Percentiles rank a stretch among this genome's conserved stretches.
Conservation (phyloP, 1,284 basidiomycete genomes). For the Trametes polyzona region DNA sequence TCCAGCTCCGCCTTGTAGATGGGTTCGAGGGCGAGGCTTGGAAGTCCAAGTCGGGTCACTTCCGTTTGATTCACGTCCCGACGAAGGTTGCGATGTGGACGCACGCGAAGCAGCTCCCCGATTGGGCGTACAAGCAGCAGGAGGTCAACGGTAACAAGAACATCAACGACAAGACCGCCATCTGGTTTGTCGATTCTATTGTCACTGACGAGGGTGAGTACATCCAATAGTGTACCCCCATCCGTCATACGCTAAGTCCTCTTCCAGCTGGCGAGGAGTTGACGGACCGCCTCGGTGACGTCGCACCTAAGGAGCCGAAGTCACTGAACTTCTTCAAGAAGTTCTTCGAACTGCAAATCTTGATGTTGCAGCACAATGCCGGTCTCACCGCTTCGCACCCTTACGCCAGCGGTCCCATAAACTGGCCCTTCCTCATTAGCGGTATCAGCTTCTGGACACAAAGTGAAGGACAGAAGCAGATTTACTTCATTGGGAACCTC, state of each 20-base stretch:
- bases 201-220: conserved; percentile 66
- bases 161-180: conserved; percentile 77
- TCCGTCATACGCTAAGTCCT: not conserved
- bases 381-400: conserved; percentile 95
- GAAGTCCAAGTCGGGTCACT: conserved; percentile 92
- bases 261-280: conserved; percentile 58
- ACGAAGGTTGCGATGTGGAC: conserved; percentile 97
- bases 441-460: conserved; percentile 99
- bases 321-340: conserved; percentile 93
- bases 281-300: conserved; percentile 53
- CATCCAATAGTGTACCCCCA: not conserved
- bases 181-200: conserved; percentile 91
- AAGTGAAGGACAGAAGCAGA: conserved; percentile 83
- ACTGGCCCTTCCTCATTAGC: conserved; percentile 96
- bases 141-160: conserved; percentile 99
- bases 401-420: conserved; percentile 92
- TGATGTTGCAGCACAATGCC: conserved; percentile 98
- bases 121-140: conserved; percentile 97
- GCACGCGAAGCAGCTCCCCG: conserved; percentile 82
- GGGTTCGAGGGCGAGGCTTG: conserved; percentile 78
- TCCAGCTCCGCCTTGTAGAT: conserved; percentile 76
- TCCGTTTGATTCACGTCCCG: conserved; percentile 86
- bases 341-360: conserved; percentile 89
- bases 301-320: conserved; percentile 71
- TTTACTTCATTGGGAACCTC: conserved; percentile 95